These are phyloP conservation scores for Anethum foeniculum DNA, from an alignment of 140 eudicot species.

Conservation along the genomic window DNA sequence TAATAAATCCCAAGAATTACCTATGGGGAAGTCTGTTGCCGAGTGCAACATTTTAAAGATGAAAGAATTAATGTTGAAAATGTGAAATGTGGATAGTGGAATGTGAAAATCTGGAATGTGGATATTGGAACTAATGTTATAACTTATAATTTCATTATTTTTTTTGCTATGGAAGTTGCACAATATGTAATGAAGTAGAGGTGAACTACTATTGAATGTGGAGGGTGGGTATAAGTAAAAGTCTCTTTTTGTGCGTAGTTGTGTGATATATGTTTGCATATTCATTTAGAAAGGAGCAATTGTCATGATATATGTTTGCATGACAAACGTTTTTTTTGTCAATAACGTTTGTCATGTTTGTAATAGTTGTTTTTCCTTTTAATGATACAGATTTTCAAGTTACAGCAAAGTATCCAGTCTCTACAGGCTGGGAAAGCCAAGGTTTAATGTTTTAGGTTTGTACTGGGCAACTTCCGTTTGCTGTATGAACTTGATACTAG, in stretches of 20 bases:
- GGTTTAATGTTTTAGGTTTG: constrained; percentile 28
- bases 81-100: neutral
- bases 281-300: too few relatives aligned
- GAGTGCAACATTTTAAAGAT: neutral
- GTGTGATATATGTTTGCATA: neutral
- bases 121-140: too few relatives aligned
- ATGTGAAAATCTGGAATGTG: neutral
- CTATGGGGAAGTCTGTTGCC: neutral
- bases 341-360: neutral
- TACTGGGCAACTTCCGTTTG: neutral
- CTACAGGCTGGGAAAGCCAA: constrained; percentile 83
- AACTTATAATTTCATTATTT: neutral
- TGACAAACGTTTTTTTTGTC: too few relatives aligned
- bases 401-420: constrained; percentile 75
- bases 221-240: neutral
- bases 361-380: neutral
- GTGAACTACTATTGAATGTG: neutral
- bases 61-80: neutral
- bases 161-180: neutral
- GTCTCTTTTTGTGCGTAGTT: neutral
- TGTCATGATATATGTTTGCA: too few relatives aligned
- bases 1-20: neutral
- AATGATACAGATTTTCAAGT: constrained; percentile 48
- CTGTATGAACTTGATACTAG: neutral
- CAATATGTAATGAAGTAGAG: neutral